Conservation (phyloP, 371 early-diverging fungal species). For the Entomophthora muscae region DNA sequence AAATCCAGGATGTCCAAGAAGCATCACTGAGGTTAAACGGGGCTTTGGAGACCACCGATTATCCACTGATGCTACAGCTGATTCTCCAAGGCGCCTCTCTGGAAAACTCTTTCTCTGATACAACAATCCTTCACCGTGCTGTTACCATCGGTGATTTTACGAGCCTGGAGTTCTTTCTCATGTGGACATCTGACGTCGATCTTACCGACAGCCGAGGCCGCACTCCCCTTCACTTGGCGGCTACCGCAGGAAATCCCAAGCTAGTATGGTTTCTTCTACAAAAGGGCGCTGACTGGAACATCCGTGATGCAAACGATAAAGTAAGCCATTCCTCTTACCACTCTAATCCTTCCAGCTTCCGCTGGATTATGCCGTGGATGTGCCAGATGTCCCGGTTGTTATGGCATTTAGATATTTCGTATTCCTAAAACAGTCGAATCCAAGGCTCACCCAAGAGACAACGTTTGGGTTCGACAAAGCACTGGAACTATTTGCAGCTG, state of each 20-base stretch:
- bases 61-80: background rate
- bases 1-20: background rate
- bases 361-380: constrained; percentile 2
- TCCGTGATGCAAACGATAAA: constrained; percentile 2
- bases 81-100: background rate
- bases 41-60: background rate
- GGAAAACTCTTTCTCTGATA: background rate
- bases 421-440: constrained; percentile 6
- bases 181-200: constrained; percentile 46
- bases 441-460: background rate
- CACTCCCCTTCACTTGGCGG: constrained; percentile 40
- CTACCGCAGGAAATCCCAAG: background rate
- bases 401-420: constrained; percentile 9
- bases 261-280: constrained; percentile 5
- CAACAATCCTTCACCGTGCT: constrained; percentile 40
- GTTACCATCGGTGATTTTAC: constrained; percentile 32
- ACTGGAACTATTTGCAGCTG: constrained; percentile 1
- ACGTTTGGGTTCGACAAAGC: constrained; percentile 3
- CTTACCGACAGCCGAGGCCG: constrained; percentile 38
- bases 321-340: background rate
- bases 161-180: constrained; percentile 44
- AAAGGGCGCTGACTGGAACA: background rate
- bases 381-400: constrained; percentile 4
- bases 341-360: background rate
- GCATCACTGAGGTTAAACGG: background rate